These are phyloP conservation scores for Scheffersomyces insectosa DNA, from an alignment of 1,139 yeast species.

Conservation along the genomic window DNA sequence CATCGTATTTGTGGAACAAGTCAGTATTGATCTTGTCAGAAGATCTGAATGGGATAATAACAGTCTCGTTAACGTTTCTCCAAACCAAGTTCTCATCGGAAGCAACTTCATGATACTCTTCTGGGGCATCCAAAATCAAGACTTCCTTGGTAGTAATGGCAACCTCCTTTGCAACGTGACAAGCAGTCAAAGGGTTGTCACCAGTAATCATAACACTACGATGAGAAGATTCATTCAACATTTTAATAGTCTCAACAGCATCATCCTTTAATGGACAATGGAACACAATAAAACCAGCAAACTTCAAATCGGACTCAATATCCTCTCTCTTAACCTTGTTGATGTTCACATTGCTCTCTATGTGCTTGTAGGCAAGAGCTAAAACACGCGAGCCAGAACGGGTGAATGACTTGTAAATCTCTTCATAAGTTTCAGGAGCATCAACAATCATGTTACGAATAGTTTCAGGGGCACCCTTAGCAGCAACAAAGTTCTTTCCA, in stretches of 20 bases:
- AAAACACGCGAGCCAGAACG: conserved; percentile 96
- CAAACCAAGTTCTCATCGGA: conserved; percentile 67
- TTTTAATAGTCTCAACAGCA: conserved; percentile 84
- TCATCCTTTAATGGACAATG: conserved; percentile 95
- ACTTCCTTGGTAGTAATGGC: conserved; percentile 79
- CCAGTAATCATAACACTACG: conserved; percentile 98
- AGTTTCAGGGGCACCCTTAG: conserved; percentile 99
- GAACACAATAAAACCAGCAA: conserved; percentile 95
- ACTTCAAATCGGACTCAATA: conserved; percentile 70
- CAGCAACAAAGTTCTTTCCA: conserved; percentile 73
- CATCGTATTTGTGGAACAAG: conserved; percentile 69
- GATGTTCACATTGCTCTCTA: conserved; percentile 54
- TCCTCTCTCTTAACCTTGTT: conserved; percentile 65
- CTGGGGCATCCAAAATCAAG: conserved; percentile 85
- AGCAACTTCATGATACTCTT: conserved; percentile 55
- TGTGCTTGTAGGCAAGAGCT: conserved; percentile 83
- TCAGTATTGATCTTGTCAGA: conserved; percentile 57
- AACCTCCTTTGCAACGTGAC: conserved; percentile 95
- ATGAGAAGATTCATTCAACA: conserved; percentile 94
- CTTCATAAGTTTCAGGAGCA: conserved; percentile 82
- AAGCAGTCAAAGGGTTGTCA: conserved; percentile 97
- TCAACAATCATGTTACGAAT: conserved; percentile 71
- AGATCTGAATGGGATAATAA: conserved; percentile 67
- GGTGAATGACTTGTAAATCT: conserved; percentile 84
- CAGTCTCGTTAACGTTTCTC: conserved; percentile 82